Evolutionary conservation across 805 yeast genomes (phyloP).

Genomic region (Sugiyamaella americana): DNA sequence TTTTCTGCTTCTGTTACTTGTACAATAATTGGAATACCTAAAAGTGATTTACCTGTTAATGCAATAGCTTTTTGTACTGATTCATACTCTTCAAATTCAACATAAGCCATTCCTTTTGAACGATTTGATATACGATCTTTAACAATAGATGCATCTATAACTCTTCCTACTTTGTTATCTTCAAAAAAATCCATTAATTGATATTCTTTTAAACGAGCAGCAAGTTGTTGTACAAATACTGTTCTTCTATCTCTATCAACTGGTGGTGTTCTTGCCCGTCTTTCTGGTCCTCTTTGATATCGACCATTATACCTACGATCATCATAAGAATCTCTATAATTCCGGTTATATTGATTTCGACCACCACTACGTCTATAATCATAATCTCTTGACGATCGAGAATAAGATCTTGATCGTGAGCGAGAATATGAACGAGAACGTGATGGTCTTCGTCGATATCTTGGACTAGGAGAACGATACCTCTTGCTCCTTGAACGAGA

Average conservation of each 20-base stretch:
- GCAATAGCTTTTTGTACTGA: conserved; percentile 28
- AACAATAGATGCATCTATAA: conserved; percentile 32
- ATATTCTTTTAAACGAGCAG: conserved; percentile 28
- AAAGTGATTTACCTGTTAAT: conserved; percentile 30
- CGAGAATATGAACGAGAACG: no score
- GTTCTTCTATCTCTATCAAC: conserved; percentile 30
- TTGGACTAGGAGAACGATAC: no score
- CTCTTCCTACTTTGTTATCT: conserved; percentile 26
- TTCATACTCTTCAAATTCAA: conserved; percentile 28
- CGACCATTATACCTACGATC: neutral
- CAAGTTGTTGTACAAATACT: conserved; percentile 33
- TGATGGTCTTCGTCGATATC: no score
- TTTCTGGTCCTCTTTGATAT: neutral
- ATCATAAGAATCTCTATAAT: neutral
- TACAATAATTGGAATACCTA: conserved; percentile 33
- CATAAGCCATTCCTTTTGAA: conserved; percentile 34
- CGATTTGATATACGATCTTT: conserved; percentile 29
- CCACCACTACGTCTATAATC: conserved; percentile 2
- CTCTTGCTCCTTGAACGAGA: neutral
- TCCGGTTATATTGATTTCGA: conserved; percentile 6
- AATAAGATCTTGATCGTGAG: no score
- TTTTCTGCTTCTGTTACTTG: conserved; percentile 32
- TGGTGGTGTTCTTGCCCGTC: no score
- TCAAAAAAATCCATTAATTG: conserved; percentile 32
- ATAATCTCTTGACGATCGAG: no score